phyloP scores from a whole-genome alignment of 1,284 basidiomycete genomes.

The Heterobasidion annosum region DNA sequence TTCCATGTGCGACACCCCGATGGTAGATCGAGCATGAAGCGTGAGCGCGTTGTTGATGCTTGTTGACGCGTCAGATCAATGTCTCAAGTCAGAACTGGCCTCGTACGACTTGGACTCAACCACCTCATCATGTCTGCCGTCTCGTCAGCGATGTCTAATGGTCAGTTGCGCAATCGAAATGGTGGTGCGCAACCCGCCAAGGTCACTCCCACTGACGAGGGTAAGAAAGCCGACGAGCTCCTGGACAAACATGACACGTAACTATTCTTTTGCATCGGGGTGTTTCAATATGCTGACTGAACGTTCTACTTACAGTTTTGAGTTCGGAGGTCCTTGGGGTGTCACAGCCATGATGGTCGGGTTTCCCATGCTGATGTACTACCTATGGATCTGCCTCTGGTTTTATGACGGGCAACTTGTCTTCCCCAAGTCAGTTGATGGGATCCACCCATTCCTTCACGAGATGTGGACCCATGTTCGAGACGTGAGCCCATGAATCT shows the following conservation, averaged over 20 bases:
- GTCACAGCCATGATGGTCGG: slow-evolving; percentile 91
- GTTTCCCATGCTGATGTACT: slow-evolving; percentile 94
- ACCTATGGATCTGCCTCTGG: slow-evolving; percentile 97
- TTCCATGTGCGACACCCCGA: too few species aligned
- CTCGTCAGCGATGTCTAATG: slow-evolving; percentile 6
- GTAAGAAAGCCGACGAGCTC: slow-evolving; percentile 59
- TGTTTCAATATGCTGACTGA: slow-evolving; percentile 9
- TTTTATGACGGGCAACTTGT: slow-evolving; percentile 89
- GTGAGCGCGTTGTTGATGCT: slow-evolving; percentile 5
- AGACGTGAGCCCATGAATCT: slow-evolving; percentile 42
- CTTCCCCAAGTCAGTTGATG: slow-evolving; percentile 63
- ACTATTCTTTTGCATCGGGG: neutral
- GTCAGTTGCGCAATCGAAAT: slow-evolving; percentile 6
- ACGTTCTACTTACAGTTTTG: slow-evolving; percentile 50
- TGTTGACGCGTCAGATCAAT: slow-evolving; percentile 1
- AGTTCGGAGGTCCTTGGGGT: slow-evolving; percentile 94
- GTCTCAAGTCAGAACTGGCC: neutral
- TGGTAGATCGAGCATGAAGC: too few species aligned
- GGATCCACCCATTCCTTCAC: slow-evolving; percentile 73
- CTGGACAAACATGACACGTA: slow-evolving; percentile 72
- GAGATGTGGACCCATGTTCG: slow-evolving; percentile 82
- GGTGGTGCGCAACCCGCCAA: slow-evolving; percentile 3
- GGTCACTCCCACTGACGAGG: slow-evolving; percentile 44
- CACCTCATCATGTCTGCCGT: slow-evolving; percentile 14
- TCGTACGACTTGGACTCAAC: neutral